A percentile compares a stretch with the other conserved stretches of the same genome.
phyloP scores from a whole-genome alignment of 2,329 filamentous ascomycete genomes.

The Stagonosporopsis tanaceti region DNA sequence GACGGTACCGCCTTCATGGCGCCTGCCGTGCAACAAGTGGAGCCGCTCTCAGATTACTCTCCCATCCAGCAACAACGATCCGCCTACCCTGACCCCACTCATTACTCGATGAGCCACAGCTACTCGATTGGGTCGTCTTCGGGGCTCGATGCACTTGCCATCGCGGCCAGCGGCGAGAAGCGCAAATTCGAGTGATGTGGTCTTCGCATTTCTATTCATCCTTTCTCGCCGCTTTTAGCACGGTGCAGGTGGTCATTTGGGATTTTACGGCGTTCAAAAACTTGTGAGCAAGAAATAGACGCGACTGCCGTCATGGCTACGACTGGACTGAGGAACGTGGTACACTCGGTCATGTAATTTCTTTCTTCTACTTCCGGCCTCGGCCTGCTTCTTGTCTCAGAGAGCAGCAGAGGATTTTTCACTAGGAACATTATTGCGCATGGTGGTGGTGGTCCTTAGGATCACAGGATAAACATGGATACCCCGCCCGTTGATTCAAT shows the following conservation, averaged over 20 bases:
- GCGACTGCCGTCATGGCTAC: conserved; percentile 52
- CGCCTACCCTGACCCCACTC: conserved; percentile 43
- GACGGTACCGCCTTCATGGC: conserved; percentile 36
- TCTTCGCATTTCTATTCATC: conserved; percentile 7
- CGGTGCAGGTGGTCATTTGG: conserved; percentile 25
- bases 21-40: conserved; percentile 38
- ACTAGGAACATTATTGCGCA: neutral
- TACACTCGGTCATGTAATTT: neutral
- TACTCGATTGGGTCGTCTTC: conserved; percentile 41
- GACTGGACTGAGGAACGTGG: conserved; percentile 33
- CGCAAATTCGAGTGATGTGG: conserved; percentile 44
- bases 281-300: conserved; percentile 43
- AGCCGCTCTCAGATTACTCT: conserved; percentile 33
- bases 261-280: conserved; percentile 33
- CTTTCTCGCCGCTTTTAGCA: conserved; percentile 12
- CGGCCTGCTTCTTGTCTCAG: neutral
- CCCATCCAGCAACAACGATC: conserved; percentile 27
- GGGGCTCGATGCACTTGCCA: conserved; percentile 49
- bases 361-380: neutral
- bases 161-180: conserved; percentile 49
- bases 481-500: conserved; percentile 18
- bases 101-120: conserved; percentile 32
- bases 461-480: conserved; percentile 18
- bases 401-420: neutral
- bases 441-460: neutral